Conservation (phyloP, 768 basidiomycete species). For the Gautieria morchelliformis region DNA sequence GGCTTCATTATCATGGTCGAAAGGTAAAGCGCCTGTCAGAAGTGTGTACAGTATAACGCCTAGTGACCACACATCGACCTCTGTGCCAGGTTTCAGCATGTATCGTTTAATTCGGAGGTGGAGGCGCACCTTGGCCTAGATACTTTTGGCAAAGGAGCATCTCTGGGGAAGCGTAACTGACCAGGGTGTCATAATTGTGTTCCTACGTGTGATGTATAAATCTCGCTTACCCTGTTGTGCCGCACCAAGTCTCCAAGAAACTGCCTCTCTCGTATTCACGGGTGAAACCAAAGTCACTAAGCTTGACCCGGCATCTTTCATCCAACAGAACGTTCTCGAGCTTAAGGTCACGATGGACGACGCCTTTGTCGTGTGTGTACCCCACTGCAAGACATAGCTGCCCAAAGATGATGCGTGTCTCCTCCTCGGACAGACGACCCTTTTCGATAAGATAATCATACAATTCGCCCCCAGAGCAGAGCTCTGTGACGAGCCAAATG, state of each 20-base stretch:
- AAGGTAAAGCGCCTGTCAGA: slow-evolving; percentile 81
- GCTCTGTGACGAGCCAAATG: slow-evolving; percentile 96
- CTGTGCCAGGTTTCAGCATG: slow-evolving; percentile 30
- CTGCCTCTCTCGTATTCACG: slow-evolving; percentile 74
- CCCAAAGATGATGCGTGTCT: slow-evolving; percentile 86
- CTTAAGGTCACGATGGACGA: slow-evolving; percentile 95
- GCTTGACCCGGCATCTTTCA: slow-evolving; percentile 82
- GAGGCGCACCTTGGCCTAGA: slow-evolving; percentile 69
- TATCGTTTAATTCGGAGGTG: neutral
- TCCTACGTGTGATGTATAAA: neutral
- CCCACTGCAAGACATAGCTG: slow-evolving; percentile 90
- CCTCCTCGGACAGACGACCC: slow-evolving; percentile 75
- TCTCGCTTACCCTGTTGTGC: slow-evolving; percentile 63
- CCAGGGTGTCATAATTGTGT: slow-evolving; percentile 1
- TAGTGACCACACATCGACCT: slow-evolving; percentile 94
- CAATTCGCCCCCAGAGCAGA: slow-evolving; percentile 93
- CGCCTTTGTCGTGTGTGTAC: slow-evolving; percentile 84
- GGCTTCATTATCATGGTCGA: slow-evolving; percentile 81
- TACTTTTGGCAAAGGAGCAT: slow-evolving; percentile 86
- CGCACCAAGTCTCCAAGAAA: slow-evolving; percentile 89
- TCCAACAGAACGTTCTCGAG: slow-evolving; percentile 91
- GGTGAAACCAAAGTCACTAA: slow-evolving; percentile 93
- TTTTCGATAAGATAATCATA: slow-evolving; percentile 98
- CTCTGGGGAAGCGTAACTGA: slow-evolving; percentile 73
- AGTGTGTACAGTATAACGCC: slow-evolving; percentile 88